Evolutionary conservation across 345 rosid genomes (phyloP).

Genomic region (Adansonia digitata): DNA sequence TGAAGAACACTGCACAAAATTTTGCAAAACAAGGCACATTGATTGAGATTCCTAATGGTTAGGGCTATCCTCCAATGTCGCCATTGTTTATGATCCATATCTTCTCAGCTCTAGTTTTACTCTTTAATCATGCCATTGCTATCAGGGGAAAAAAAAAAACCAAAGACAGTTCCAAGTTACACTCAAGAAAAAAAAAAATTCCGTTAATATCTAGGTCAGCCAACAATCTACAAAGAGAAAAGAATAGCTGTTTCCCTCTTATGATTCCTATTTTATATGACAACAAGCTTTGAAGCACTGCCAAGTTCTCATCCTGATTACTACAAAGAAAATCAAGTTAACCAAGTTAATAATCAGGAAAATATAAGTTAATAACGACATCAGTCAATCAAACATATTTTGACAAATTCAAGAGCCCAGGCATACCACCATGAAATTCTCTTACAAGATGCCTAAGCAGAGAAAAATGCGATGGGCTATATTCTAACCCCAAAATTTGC

Average conservation of each 20-base stretch:
- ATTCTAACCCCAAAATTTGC: background rate
- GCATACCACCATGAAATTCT: background rate
- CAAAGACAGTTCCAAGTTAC: background rate
- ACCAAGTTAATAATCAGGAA: background rate
- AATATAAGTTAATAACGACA: background rate
- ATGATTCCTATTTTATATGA: background rate
- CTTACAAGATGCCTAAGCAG: background rate
- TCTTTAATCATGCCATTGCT: background rate
- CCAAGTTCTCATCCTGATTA: background rate
- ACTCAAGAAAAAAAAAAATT: background rate
- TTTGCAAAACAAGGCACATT: background rate
- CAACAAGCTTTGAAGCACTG: background rate
- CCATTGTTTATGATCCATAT: background rate
- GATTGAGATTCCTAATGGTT: background rate
- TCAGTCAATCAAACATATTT: background rate
- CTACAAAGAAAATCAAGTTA: background rate
- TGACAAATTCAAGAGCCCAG: background rate
- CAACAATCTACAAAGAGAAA: background rate
- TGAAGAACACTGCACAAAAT: background rate
- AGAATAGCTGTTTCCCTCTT: background rate
- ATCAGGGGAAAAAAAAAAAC: background rate
- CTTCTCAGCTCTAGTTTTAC: background rate
- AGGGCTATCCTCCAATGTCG: background rate
- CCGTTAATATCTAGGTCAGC: no score
- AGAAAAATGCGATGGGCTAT: background rate